Evolutionary conservation across 495 filamentous ascomycete species (phyloP), one percentile per base, ranked within the genome.

Genomic region (Bryoglossum gracile): DNA sequence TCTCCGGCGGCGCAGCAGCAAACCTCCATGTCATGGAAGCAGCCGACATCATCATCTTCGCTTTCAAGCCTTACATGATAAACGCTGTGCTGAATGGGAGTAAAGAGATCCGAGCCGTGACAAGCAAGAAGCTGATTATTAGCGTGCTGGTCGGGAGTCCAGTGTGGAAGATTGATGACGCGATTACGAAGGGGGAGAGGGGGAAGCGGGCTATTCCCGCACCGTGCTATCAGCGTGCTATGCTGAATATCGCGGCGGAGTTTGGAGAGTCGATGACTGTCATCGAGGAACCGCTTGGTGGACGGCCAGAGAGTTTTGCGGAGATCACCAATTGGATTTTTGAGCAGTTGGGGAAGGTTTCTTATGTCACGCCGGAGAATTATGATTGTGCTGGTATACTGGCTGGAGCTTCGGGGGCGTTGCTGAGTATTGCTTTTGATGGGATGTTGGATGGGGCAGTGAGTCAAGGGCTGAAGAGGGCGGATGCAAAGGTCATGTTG

Each of bases 261-360:
- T 80, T 89, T 18, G 67, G 85, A 3, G 81, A 90, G 61, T 80
- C 76, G 43, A 92, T 90, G 84, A 89, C 86, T 0, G 86, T 91
- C 10, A 82, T 94, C 51, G 67, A 65, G 21, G 80, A 72, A 2
- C 69, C 62, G 3, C 76, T 81, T 0, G 72, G 81, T 5, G 57
- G 79, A 11, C n/a, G n/a, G n/a, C 70, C 80, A 1, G 53, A 66
- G 1, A 61, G 72, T 18, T 71, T 73, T 10, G 58, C 63, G 11
- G 65, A 59, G 18, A 65, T 91, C 0, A 71, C 87, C 3, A 77
- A 76, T 1, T 91, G 86, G 84, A 82, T 91, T 45, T 89, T 91
- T 68, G 72, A 68, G 43, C 70, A 76, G 49, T 34, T 60, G 4
- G 57, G 57, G 22, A 54, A 84, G 24, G 50, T 43, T 35, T 34